phyloP scores from a whole-genome alignment of 2,329 filamentous ascomycete genomes.

The Pseudocercospora fijiensis region DNA sequence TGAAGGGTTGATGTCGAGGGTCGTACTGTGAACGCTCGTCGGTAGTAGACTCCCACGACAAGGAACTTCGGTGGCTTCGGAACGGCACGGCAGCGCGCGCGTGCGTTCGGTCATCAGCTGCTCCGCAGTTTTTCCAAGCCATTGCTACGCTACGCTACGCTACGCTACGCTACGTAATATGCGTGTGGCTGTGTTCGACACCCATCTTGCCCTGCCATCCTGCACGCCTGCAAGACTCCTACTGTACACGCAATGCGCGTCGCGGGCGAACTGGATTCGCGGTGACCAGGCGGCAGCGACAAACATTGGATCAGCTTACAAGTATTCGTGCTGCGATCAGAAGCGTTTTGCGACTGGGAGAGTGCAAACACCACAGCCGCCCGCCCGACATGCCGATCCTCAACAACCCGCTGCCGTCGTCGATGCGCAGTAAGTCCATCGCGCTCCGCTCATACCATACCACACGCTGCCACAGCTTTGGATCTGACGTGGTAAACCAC shows the following conservation, averaged over 20 bases:
- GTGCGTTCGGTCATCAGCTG: background rate
- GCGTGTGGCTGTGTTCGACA: background rate
- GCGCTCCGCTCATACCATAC: too few relatives aligned
- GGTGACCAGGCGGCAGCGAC: background rate
- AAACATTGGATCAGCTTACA: background rate
- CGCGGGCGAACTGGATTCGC: background rate
- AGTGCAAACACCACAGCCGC: background rate
- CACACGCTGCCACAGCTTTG: background rate
- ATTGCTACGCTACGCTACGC: too few relatives aligned
- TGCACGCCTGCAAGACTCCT: background rate
- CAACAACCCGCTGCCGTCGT: constrained; percentile 56
- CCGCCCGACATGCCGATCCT: constrained; percentile 47
- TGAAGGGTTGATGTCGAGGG: constrained; percentile 3
- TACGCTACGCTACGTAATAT: constrained; percentile 1
- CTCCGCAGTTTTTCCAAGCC: background rate
- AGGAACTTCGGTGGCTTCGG: background rate
- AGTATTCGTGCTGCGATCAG: background rate
- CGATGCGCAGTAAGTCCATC: constrained; percentile 51
- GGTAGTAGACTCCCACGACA: background rate
- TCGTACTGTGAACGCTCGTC: background rate
- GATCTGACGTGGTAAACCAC: constrained; percentile 16
- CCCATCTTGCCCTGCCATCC: background rate
- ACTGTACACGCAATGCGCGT: background rate
- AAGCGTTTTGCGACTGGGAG: background rate
- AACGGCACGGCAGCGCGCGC: background rate